Evolutionary conservation across 1,284 basidiomycete species (phyloP).

Genomic region (Ceratobasidium sp.): DNA sequence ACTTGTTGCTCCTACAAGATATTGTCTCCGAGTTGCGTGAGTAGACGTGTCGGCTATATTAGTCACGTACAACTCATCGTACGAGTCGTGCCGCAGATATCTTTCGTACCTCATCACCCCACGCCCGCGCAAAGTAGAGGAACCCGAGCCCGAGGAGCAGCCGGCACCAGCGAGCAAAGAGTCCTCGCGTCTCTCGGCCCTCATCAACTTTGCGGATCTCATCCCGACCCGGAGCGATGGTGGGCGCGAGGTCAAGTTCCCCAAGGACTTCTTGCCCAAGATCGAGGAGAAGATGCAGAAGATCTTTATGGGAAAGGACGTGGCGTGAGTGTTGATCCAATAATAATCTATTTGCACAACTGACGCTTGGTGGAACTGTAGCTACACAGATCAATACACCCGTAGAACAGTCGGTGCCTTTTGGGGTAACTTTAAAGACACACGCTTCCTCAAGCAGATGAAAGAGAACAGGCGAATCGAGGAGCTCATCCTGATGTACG

Average conservation of each 20-base stretch:
- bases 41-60: slow-evolving; percentile 22
- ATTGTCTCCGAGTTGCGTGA: slow-evolving; percentile 18
- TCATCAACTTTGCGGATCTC: slow-evolving; percentile 68
- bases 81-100: slow-evolving; percentile 58
- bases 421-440: slow-evolving; percentile 86
- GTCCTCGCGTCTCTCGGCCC: slow-evolving; percentile 62
- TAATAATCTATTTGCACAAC: not conserved
- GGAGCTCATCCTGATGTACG: slow-evolving; percentile 95
- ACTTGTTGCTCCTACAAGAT: slow-evolving; percentile 11
- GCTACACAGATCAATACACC: slow-evolving; percentile 86
- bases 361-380: slow-evolving; percentile 48
- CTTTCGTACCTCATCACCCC: slow-evolving; percentile 73
- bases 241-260: slow-evolving; percentile 85
- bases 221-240: slow-evolving; percentile 72
- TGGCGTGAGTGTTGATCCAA: slow-evolving; percentile 64
- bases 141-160: slow-evolving; percentile 41
- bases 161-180: slow-evolving; percentile 62
- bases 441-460: slow-evolving; percentile 85
- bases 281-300: slow-evolving; percentile 85
- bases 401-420: slow-evolving; percentile 89
- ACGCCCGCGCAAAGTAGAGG: slow-evolving; percentile 42
- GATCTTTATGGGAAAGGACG: slow-evolving; percentile 90
- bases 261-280: slow-evolving; percentile 89
- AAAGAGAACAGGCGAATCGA: slow-evolving; percentile 97
- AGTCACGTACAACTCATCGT: slow-evolving; percentile 65